Evolutionary conservation across 805 yeast species (phyloP).

Genomic region (Kazachstania kunashirensis): DNA sequence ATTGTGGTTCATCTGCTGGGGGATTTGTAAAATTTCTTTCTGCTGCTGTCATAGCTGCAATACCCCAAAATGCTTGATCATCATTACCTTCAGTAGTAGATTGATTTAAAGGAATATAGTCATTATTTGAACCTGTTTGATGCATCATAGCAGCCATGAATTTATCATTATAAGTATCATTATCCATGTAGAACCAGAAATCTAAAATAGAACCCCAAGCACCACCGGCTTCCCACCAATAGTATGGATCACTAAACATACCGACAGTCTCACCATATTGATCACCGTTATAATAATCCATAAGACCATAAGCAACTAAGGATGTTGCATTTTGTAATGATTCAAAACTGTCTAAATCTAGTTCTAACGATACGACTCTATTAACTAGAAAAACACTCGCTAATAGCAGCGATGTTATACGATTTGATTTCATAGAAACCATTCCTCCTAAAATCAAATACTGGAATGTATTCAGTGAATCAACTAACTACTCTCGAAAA

Average conservation of each 20-base stretch:
- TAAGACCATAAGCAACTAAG: conserved; percentile 55
- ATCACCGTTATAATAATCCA: conserved; percentile 72
- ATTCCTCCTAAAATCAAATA: no score
- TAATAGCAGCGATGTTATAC: no score
- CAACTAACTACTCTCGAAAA: no score
- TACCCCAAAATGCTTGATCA: conserved; percentile 97
- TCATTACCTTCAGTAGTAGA: conserved; percentile 93
- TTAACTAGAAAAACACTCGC: background rate
- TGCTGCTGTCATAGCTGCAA: conserved; percentile 85
- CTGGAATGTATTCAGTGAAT: no score
- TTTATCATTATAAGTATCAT: conserved; percentile 52
- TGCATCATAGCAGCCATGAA: conserved; percentile 55
- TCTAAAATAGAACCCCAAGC: conserved; percentile 86
- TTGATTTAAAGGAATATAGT: conserved; percentile 82
- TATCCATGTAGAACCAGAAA: conserved; percentile 60
- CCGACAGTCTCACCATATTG: conserved; percentile 73
- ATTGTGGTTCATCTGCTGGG: conserved; percentile 45
- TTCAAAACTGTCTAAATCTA: conserved; percentile 25
- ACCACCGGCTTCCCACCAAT: conserved; percentile 99
- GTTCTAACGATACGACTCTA: conserved; percentile 11
- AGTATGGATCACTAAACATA: conserved; percentile 80
- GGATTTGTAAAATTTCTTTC: conserved; percentile 79
- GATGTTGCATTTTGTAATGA: conserved; percentile 42
- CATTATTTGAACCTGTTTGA: conserved; percentile 65
- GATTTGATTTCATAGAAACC: no score